Evolutionary conservation across 441 rosid species (phyloP).

Genomic region (Arabidopsis hybrid): DNA sequence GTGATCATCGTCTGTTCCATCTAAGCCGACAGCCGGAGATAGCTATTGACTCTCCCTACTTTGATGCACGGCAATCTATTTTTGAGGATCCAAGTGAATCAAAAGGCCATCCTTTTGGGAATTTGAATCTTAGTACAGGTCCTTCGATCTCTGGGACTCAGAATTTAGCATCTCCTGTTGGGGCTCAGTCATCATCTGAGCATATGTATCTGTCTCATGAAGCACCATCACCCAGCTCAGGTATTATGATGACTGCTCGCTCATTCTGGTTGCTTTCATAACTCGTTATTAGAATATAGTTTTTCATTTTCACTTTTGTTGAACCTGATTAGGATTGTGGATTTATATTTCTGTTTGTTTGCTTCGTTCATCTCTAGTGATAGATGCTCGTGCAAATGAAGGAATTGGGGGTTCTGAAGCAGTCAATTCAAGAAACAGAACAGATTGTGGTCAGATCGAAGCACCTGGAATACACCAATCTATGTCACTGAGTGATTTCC

Average conservation of each 20-base stretch:
- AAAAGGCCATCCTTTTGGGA: constrained; percentile 58
- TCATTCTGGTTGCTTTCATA: constrained; percentile 1
- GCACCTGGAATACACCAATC: constrained; percentile 85
- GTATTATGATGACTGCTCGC: constrained; percentile 47
- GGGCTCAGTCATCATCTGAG: constrained; percentile 76
- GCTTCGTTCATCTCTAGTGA: constrained; percentile 53
- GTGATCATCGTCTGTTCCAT: constrained; percentile 86
- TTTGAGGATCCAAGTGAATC: constrained; percentile 75
- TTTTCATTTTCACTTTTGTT: constrained; percentile 10
- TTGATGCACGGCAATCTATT: constrained; percentile 64
- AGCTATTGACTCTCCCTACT: constrained; percentile 80
- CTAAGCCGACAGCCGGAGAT: constrained; percentile 86
- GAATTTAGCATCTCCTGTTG: constrained; percentile 66
- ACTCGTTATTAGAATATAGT: background rate
- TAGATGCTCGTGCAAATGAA: constrained; percentile 70
- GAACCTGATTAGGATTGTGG: background rate
- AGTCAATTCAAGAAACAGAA: constrained; percentile 61
- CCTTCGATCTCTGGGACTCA: constrained; percentile 60
- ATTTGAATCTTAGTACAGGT: constrained; percentile 49
- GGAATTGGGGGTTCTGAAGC: constrained; percentile 65
- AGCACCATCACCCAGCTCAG: constrained; percentile 93
- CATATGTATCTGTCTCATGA: constrained; percentile 67
- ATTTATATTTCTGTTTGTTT: background rate
- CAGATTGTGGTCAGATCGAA: constrained; percentile 59
- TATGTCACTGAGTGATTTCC: constrained; percentile 87